These are phyloP conservation scores for Ganoderma meredithae DNA, from an alignment of 1,284 basidiomycete genomes.

Conservation along the genomic window DNA sequence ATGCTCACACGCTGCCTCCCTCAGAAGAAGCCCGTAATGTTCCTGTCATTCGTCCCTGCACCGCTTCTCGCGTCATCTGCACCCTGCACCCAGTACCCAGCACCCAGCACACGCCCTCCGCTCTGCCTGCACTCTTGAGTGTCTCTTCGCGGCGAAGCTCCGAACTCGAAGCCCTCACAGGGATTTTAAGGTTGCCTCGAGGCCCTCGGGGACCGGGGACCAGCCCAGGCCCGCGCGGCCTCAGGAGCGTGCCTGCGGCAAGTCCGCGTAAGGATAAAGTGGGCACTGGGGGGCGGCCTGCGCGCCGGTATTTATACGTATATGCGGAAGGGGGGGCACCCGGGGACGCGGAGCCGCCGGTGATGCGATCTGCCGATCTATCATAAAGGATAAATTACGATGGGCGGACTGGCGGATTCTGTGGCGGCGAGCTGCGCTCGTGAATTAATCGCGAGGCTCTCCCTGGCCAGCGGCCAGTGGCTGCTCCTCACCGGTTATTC, in stretches of 20 bases:
- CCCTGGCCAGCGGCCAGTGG: too few species aligned
- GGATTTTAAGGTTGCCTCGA: slow-evolving; percentile 1
- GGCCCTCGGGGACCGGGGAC: slow-evolving; percentile 1
- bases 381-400: slow-evolving; percentile 30
- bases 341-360: background rate
- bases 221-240: background rate
- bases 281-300: slow-evolving; percentile 10
- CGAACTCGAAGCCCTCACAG: background rate
- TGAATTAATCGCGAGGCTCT: background rate
- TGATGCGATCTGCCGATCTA: slow-evolving; percentile 17
- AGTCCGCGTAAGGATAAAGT: slow-evolving; percentile 24
- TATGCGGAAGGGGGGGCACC: slow-evolving; percentile 4
- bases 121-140: too few species aligned
- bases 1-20: background rate
- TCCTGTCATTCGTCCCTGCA: background rate
- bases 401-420: slow-evolving; percentile 6
- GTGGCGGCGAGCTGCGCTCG: background rate
- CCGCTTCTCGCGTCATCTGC: slow-evolving; percentile 5
- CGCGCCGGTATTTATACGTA: slow-evolving; percentile 25
- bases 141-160: background rate
- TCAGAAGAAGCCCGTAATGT: slow-evolving; percentile 1
- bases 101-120: background rate
- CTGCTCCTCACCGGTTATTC: background rate
- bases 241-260: slow-evolving; percentile 21
- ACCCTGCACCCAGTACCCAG: slow-evolving; percentile 2